Conservation (phyloP, 257 asterid genomes). For the Fraxinus excelsior region DNA sequence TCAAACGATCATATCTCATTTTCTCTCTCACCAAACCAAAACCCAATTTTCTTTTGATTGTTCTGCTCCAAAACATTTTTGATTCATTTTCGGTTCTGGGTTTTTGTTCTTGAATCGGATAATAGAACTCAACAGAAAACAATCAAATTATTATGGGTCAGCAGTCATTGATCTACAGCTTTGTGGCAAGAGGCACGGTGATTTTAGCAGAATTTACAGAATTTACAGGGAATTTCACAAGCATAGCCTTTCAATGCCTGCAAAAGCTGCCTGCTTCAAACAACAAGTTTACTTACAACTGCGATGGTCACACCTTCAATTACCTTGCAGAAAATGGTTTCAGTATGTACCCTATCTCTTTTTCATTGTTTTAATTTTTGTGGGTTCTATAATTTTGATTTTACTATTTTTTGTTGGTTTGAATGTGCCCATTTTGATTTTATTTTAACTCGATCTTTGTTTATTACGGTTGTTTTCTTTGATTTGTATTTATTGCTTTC, state of each 20-base stretch:
- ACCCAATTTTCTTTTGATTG: neutral
- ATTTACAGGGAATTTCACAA: conserved; percentile 27
- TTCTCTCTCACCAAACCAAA: neutral
- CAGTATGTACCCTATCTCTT: conserved; percentile 12
- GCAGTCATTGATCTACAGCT: conserved; percentile 27
- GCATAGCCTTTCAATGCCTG: conserved; percentile 37
- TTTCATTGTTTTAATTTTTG: neutral
- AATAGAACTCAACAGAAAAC: neutral
- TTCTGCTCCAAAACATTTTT: neutral
- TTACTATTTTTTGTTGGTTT: neutral
- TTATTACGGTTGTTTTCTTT: neutral
- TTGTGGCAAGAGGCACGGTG: conserved; percentile 35
- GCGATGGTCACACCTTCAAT: conserved; percentile 28
- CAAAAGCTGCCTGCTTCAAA: conserved; percentile 37
- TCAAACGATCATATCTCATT: neutral
- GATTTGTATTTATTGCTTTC: neutral
- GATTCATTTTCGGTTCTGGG: neutral
- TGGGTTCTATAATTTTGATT: neutral
- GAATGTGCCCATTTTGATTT: neutral
- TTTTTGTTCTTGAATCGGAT: neutral
- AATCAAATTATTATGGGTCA: neutral
- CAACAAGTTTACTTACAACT: conserved; percentile 32
- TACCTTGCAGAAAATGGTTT: conserved; percentile 29
- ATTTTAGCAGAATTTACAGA: conserved; percentile 30
- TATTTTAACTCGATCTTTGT: neutral